phyloP scores from a whole-genome alignment of 2,329 filamentous ascomycete genomes.

The Trichoderma sp. region DNA sequence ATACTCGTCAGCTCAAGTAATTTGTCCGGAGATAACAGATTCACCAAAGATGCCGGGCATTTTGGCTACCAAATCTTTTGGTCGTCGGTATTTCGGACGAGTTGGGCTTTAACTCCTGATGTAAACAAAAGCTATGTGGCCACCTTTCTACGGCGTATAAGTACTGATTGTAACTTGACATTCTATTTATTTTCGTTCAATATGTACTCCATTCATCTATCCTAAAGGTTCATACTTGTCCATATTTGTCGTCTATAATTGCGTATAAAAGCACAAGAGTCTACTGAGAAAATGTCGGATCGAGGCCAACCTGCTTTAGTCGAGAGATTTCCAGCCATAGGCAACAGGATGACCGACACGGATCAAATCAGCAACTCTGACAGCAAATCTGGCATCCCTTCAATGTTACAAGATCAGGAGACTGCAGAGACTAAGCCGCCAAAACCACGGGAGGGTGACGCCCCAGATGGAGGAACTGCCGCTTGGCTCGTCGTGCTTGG shows the following conservation, averaged over 20 bases:
- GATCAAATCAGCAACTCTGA: background rate
- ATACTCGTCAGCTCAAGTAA: background rate
- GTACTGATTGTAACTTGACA: background rate
- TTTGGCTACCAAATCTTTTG: background rate
- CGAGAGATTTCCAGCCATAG: background rate
- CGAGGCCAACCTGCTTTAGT: background rate
- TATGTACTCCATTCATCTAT: background rate
- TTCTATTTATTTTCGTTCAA: background rate
- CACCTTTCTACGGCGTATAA: background rate
- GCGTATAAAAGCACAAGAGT: background rate
- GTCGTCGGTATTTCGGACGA: background rate
- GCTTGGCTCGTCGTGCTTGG: background rate
- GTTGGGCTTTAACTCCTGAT: background rate
- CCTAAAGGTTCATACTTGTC: background rate
- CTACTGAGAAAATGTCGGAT: background rate
- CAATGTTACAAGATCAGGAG: background rate
- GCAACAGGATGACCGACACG: background rate
- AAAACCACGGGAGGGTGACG: background rate
- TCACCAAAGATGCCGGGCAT: background rate
- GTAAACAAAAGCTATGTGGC: background rate
- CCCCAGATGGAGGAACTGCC: background rate
- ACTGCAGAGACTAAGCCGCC: background rate
- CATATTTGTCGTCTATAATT: background rate
- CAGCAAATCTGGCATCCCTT: background rate
- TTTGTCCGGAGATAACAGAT: background rate